A percentile compares a stretch with the other conserved stretches of the same genome.
Conservation (phyloP, 2,329 filamentous ascomycete species). For the Trichoderma arundinaceum region DNA sequence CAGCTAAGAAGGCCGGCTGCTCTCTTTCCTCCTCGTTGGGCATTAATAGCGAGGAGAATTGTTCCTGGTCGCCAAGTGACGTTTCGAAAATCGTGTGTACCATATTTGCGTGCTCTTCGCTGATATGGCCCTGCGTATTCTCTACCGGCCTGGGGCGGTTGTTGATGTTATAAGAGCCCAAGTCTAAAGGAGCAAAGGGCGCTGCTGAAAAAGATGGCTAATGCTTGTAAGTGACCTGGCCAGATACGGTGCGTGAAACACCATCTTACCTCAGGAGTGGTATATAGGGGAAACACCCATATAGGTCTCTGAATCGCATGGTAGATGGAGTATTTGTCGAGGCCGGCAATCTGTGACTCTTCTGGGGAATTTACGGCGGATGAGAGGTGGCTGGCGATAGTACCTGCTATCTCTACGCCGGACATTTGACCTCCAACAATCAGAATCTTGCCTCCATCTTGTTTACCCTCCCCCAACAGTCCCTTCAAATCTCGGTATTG, state of each 20-base stretch:
- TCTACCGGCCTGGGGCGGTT: conserved; percentile 63
- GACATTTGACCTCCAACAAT: conserved; percentile 84
- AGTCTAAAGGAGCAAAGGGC: conserved; percentile 73
- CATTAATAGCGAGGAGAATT: conserved; percentile 52
- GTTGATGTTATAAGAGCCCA: conserved; percentile 72
- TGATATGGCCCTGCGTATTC: conserved; percentile 69
- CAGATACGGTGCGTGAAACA: not conserved
- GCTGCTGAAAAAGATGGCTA: conserved; percentile 56
- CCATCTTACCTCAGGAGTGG: conserved; percentile 55
- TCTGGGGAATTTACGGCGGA: conserved; percentile 62
- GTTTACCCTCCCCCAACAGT: conserved; percentile 50
- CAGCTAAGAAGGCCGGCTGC: conserved; percentile 68
- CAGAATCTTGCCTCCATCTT: conserved; percentile 64
- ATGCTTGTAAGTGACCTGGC: not conserved
- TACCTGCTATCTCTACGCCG: conserved; percentile 76
- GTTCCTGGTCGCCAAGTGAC: conserved; percentile 60
- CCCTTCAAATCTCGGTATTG: conserved; percentile 62
- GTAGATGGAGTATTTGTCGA: conserved; percentile 63
- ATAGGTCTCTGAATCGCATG: conserved; percentile 73
- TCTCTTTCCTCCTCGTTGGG: conserved; percentile 49
- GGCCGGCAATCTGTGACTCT: conserved; percentile 46
- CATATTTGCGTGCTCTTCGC: conserved; percentile 59
- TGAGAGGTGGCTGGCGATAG: conserved; percentile 74
- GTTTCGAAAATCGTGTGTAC: conserved; percentile 58
- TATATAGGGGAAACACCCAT: conserved; percentile 71